Conservation (phyloP, 78 protist genomes). For the Capsaspora owczarzaki region DNA sequence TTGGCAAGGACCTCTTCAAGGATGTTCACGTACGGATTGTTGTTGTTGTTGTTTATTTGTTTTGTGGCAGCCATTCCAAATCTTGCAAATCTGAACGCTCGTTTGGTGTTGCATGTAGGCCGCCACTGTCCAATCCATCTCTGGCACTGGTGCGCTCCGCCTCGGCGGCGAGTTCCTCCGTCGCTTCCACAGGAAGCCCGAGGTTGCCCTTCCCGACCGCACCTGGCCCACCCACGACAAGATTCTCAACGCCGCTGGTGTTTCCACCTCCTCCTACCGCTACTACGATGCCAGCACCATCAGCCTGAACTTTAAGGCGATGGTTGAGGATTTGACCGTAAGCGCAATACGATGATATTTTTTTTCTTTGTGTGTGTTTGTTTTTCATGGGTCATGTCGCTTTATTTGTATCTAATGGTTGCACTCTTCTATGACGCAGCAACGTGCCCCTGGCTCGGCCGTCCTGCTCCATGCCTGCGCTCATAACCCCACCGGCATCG, state of each 20-base stretch:
- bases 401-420: no score
- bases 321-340: slow-evolving; percentile 69
- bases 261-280: slow-evolving; percentile 45
- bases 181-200: slow-evolving; percentile 23
- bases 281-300: slow-evolving; percentile 57
- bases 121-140: slow-evolving; percentile 83
- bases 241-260: slow-evolving; percentile 57
- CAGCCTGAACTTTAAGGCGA: slow-evolving; percentile 74
- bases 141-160: slow-evolving; percentile 95
- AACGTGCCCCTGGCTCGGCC: no score
- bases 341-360: slow-evolving; percentile 58
- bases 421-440: no score
- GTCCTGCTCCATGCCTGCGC: slow-evolving; percentile 94
- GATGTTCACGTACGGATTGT: slow-evolving; percentile 45
- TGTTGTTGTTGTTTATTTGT: no score
- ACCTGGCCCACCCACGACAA: slow-evolving; percentile 93
- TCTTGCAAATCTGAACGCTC: no score
- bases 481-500: slow-evolving; percentile 99
- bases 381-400: no score
- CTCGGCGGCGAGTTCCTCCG: slow-evolving; percentile 68
- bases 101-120: no score
- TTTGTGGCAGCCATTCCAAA: no score
- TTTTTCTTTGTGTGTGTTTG: no score
- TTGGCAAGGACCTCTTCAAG: slow-evolving; percentile 23
- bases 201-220: no score